Conservation (phyloP, 192 early-diverging fungal species). For the Gaertneriomyces sp. region DNA sequence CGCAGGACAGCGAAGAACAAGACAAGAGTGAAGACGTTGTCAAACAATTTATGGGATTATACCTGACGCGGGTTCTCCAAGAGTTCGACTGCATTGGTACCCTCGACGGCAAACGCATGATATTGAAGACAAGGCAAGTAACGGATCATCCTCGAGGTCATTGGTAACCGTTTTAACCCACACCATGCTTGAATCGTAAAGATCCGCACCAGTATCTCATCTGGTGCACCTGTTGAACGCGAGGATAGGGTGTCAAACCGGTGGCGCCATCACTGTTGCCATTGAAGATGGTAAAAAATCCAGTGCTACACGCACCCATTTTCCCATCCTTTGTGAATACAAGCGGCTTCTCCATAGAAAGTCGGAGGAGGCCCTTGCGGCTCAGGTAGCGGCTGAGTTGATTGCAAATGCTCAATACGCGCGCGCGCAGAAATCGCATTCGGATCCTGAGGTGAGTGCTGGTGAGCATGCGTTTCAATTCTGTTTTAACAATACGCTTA, state of each 20-base stretch:
- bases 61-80: no score
- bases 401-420: not conserved
- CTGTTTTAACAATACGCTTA: not conserved
- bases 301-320: not conserved
- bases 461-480: not conserved
- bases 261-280: not conserved
- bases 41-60: no score
- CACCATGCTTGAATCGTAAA: no score
- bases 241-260: not conserved
- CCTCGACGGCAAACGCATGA: no score
- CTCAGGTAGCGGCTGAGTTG: constrained; percentile 1
- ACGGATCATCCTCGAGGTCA: no score
- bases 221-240: no score
- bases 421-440: not conserved
- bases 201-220: no score
- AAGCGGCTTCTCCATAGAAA: constrained; percentile 5
- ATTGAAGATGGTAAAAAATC: not conserved
- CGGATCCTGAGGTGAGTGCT: not conserved
- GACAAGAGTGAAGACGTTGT: no score
- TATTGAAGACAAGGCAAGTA: no score
- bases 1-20: no score
- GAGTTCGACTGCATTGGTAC: no score
- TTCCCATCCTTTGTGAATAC: not conserved
- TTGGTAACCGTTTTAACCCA: no score
- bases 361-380: not conserved